Percentiles rank a stretch among this genome's conserved stretches.
These are phyloP conservation scores for Ganoderma multipileum DNA, from an alignment of 1,284 basidiomycete genomes.

Conservation along the genomic window DNA sequence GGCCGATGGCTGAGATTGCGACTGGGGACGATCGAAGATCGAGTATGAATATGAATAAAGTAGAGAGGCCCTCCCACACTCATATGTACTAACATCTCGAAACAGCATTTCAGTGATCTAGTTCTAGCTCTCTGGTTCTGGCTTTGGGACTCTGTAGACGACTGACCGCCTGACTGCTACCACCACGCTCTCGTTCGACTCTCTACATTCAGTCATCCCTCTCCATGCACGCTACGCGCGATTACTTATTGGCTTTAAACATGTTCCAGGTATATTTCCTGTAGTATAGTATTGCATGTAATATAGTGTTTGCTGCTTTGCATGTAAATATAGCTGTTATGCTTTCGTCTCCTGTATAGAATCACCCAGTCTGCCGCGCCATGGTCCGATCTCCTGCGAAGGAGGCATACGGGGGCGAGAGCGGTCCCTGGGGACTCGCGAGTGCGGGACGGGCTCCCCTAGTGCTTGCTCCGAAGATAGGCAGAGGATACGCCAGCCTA, in stretches of 20 bases:
- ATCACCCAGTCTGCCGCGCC: background rate
- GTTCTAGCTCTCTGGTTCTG: slow-evolving; percentile 23
- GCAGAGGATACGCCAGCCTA: slow-evolving; percentile 27
- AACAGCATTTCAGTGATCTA: slow-evolving; percentile 19
- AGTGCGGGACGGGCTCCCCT: slow-evolving; percentile 22
- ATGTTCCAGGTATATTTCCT: slow-evolving; percentile 36
- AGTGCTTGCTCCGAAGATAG: slow-evolving; percentile 29
- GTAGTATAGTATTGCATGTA: slow-evolving; percentile 39
- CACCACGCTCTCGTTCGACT: slow-evolving; percentile 7
- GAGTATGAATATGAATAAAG: slow-evolving; percentile 22
- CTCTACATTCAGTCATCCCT: slow-evolving; percentile 10
- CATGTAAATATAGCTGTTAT: slow-evolving; percentile 31
- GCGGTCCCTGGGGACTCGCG: background rate
- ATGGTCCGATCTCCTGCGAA: slow-evolving; percentile 5
- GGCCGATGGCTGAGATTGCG: slow-evolving; percentile 2
- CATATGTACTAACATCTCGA: slow-evolving; percentile 33
- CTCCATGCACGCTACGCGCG: slow-evolving; percentile 29
- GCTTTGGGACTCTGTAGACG: slow-evolving; percentile 35
- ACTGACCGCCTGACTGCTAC: slow-evolving; percentile 19
- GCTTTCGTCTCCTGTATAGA: slow-evolving; percentile 5
- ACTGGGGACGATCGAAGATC: slow-evolving; percentile 15
- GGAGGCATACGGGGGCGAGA: slow-evolving; percentile 6
- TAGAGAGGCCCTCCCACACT: slow-evolving; percentile 29
- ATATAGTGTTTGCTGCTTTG: slow-evolving; percentile 33
- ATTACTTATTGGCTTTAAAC: slow-evolving; percentile 36